Conservation (phyloP, 2,329 filamentous ascomycete genomes). For the Fragosphaeria purpurea region DNA sequence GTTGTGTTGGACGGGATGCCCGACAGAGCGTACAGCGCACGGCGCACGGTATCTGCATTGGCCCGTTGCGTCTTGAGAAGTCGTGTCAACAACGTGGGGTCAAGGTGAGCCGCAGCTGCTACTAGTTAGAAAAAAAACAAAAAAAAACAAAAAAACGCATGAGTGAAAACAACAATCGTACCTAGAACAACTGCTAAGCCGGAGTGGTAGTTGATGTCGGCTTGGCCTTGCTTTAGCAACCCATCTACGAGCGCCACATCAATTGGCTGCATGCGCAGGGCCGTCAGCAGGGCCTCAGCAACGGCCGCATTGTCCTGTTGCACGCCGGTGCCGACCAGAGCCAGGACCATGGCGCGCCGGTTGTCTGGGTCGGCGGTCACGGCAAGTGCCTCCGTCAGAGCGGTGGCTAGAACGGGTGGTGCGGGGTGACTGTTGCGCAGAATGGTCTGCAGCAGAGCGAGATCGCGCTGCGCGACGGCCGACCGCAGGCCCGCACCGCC, state of each 20-base stretch:
- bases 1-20: slow-evolving; percentile 31
- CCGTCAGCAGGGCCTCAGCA: slow-evolving; percentile 31
- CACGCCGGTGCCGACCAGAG: slow-evolving; percentile 37
- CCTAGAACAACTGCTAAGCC: slow-evolving; percentile 32
- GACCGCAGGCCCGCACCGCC: slow-evolving; percentile 38
- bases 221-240: slow-evolving; percentile 40
- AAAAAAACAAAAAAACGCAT: slow-evolving; percentile 7
- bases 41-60: slow-evolving; percentile 30
- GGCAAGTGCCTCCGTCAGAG: slow-evolving; percentile 37
- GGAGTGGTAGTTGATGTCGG: slow-evolving; percentile 40
- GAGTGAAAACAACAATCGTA: slow-evolving; percentile 11
- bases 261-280: slow-evolving; percentile 33
- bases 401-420: slow-evolving; percentile 33
- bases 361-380: slow-evolving; percentile 30
- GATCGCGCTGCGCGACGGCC: slow-evolving; percentile 38
- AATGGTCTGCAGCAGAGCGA: slow-evolving; percentile 33
- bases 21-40: slow-evolving; percentile 32
- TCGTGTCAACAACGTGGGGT: slow-evolving; percentile 38
- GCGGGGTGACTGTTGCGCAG: slow-evolving; percentile 35
- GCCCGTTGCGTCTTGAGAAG: slow-evolving; percentile 37
- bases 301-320: slow-evolving; percentile 25
- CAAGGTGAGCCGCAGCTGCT: slow-evolving; percentile 30
- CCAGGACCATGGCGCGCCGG: slow-evolving; percentile 35
- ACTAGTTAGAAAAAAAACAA: neutral
- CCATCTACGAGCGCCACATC: slow-evolving; percentile 40